These are phyloP conservation scores for Trebouxia gelatinosa DNA, from an alignment of 163 green algal species.

Conservation along the genomic window DNA sequence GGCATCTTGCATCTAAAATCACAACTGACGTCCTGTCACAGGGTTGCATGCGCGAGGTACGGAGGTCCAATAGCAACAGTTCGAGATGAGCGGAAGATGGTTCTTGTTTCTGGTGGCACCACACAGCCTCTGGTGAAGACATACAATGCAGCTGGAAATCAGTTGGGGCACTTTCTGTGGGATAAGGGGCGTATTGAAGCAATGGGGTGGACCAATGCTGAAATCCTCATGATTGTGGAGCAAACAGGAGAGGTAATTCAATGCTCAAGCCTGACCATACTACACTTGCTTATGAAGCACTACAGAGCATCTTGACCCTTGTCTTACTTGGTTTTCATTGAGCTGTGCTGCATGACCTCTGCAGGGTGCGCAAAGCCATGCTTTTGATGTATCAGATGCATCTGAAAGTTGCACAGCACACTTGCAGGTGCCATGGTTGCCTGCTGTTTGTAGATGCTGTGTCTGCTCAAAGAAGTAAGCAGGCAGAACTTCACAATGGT, in stretches of 20 bases:
- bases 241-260: conserved; percentile 30
- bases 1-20: neutral
- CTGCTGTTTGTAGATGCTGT: no score
- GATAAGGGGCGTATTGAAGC: conserved; percentile 63
- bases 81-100: conserved; percentile 77
- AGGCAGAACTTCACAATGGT: neutral
- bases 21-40: conserved; percentile 33
- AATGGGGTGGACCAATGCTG: conserved; percentile 75
- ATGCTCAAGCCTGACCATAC: neutral
- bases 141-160: conserved; percentile 55
- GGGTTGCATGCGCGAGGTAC: conserved; percentile 57
- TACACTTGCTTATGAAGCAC: no score
- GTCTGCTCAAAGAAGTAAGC: neutral
- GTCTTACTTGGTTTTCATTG: no score
- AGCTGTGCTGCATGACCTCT: no score
- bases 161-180: conserved; percentile 72
- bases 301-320: no score
- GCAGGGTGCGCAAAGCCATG: no score
- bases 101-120: conserved; percentile 55
- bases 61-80: conserved; percentile 82
- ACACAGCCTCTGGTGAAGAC: conserved; percentile 64
- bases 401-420: no score
- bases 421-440: no score
- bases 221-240: conserved; percentile 74
- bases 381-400: no score